These are phyloP conservation scores for Erodium trifolium DNA, from an alignment of 441 rosid genomes.

Conservation along the genomic window DNA sequence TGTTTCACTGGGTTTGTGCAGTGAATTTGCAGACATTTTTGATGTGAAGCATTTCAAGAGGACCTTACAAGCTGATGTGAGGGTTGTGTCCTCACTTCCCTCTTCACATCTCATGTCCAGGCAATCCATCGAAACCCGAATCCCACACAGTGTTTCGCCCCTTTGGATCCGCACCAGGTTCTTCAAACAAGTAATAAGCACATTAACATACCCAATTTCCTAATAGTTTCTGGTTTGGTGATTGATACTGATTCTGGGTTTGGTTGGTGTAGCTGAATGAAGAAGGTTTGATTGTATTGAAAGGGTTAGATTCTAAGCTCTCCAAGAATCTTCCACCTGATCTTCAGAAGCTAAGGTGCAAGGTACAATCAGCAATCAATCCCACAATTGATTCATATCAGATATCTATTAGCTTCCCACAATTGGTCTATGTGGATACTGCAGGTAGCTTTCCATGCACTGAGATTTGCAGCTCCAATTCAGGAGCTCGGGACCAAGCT, in stretches of 20 bases:
- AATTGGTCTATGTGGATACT: no score
- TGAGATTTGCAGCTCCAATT: constrained; percentile 55
- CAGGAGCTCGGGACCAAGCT: constrained; percentile 54
- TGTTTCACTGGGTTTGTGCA: constrained; percentile 18
- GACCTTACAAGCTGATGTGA: constrained; percentile 48
- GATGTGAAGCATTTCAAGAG: constrained; percentile 69
- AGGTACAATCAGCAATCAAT: constrained; percentile 25
- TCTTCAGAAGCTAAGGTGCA: constrained; percentile 87
- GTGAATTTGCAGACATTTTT: constrained; percentile 63
- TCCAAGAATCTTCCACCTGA: constrained; percentile 71
- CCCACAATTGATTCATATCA: no score
- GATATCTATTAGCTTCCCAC: no score
- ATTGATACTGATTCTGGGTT: not conserved
- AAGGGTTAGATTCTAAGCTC: constrained; percentile 72
- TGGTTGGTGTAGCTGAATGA: constrained; percentile 42
- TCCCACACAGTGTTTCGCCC: constrained; percentile 58
- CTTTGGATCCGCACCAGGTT: constrained; percentile 66
- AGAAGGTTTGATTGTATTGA: constrained; percentile 61
- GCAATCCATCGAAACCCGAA: constrained; percentile 45
- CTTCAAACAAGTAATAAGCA: constrained; percentile 42
- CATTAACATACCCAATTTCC: not conserved
- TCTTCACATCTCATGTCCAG: constrained; percentile 59
- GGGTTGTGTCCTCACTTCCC: constrained; percentile 63
- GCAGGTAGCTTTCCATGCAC: constrained; percentile 60
- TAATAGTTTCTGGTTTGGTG: not conserved